Conservation (phyloP, 2,329 filamentous ascomycete species). For the Colletotrichum sansevieriae region DNA sequence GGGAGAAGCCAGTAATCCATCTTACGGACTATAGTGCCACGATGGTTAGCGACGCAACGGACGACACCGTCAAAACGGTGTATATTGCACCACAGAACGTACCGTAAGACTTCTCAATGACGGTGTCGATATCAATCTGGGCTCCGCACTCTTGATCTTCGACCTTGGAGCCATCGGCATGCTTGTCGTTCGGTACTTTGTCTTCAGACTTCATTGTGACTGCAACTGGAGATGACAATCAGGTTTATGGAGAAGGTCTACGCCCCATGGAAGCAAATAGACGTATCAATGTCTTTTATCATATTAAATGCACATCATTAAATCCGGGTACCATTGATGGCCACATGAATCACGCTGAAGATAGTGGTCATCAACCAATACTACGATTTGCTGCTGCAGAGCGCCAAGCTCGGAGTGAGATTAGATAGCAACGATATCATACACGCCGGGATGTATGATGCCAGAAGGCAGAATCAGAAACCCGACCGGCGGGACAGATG, state of each 20-base stretch:
- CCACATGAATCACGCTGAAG: too few relatives aligned
- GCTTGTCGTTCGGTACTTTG: not conserved
- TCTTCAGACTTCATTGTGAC: conserved; percentile 13
- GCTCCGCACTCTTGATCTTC: conserved; percentile 6
- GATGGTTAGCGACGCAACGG: not conserved
- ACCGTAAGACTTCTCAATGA: conserved; percentile 19
- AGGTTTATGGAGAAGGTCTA: not conserved
- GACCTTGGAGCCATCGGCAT: not conserved
- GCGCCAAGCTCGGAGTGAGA: too few relatives aligned
- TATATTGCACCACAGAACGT: not conserved
- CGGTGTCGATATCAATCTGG: conserved; percentile 1
- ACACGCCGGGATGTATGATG: too few relatives aligned
- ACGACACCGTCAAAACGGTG: not conserved
- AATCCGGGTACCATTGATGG: too few relatives aligned
- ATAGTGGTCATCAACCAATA: too few relatives aligned
- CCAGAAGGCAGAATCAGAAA: too few relatives aligned
- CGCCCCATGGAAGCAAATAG: not conserved
- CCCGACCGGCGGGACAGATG: too few relatives aligned
- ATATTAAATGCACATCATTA: not conserved
- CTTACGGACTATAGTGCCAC: conserved; percentile 46
- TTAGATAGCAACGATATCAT: too few relatives aligned
- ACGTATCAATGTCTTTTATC: conserved; percentile 1
- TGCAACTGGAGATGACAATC: not conserved
- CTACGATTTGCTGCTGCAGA: too few relatives aligned
- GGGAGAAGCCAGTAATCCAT: conserved; percentile 59